A percentile compares a stretch with the other conserved stretches of the same genome.
phyloP scores from a whole-genome alignment of 208 protist species.

The Trypanosoma cruzi region DNA sequence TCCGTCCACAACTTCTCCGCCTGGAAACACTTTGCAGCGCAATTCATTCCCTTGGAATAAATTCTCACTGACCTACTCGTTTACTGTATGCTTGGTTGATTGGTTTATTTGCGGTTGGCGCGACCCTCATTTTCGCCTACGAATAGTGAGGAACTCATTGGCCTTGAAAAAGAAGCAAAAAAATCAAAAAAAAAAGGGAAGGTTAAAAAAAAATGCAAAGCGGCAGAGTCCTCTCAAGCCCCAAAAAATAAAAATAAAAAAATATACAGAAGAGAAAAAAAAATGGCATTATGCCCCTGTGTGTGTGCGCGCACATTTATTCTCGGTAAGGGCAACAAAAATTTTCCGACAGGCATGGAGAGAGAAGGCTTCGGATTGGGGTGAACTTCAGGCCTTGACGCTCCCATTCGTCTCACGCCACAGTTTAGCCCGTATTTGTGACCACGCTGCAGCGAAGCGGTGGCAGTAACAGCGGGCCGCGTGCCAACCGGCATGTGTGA shows the following conservation, averaged over 20 bases:
- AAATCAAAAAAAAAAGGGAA: background rate
- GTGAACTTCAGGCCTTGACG: background rate
- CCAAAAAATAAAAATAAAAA: background rate
- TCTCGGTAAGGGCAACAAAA: background rate
- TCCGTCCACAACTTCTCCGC: background rate
- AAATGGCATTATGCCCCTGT: background rate
- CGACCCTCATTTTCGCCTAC: background rate
- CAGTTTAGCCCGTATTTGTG: background rate
- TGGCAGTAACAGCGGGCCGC: background rate
- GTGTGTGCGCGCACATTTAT: background rate
- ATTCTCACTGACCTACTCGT: background rate
- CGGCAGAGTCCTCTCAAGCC: background rate
- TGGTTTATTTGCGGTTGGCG: too few relatives aligned
- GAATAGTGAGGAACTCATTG: background rate
- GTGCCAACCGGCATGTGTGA: constrained; percentile 67
- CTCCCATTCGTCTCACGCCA: background rate
- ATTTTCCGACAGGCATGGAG: background rate
- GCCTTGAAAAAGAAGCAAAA: background rate
- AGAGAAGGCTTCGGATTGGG: background rate
- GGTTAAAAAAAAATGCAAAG: background rate
- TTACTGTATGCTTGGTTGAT: too few relatives aligned
- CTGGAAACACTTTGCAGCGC: background rate
- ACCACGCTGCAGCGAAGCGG: background rate
- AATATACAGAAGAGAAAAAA: background rate
- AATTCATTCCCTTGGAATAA: background rate